These are phyloP conservation scores for Colletotrichum eleusines DNA, from an alignment of 2,329 filamentous ascomycete species.

Conservation along the genomic window DNA sequence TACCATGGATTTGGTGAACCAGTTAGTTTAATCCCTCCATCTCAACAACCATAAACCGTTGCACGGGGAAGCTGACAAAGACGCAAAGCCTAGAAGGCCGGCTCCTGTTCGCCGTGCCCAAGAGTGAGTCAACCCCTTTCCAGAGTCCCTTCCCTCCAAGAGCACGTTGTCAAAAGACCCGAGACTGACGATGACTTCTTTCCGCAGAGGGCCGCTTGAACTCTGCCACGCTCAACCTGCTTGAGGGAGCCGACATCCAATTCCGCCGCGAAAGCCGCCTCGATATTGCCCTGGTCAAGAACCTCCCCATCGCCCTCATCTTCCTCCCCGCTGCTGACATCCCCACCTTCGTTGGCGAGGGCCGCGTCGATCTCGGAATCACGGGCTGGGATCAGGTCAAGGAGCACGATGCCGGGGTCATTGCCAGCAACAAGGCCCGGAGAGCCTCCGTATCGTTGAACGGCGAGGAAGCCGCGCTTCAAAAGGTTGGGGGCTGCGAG, in stretches of 20 bases:
- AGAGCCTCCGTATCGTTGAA: constrained; percentile 60
- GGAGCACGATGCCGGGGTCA: constrained; percentile 81
- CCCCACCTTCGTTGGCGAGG: constrained; percentile 96
- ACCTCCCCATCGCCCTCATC: constrained; percentile 92
- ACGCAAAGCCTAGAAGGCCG: constrained; percentile 84
- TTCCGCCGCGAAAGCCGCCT: constrained; percentile 95
- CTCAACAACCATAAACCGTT: constrained; percentile 29
- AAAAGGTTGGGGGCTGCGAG: constrained; percentile 76
- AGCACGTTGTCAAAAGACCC: constrained; percentile 2
- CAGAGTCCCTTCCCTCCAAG: not conserved
- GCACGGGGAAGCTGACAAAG: constrained; percentile 38
- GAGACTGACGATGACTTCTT: constrained; percentile 43
- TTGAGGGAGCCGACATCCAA: constrained; percentile 94
- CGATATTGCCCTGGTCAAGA: constrained; percentile 98
- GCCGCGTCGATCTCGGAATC: constrained; percentile 92
- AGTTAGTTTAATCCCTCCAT: constrained; percentile 54
- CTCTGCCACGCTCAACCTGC: constrained; percentile 87
- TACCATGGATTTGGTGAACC: constrained; percentile 66
- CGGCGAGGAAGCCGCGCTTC: constrained; percentile 58
- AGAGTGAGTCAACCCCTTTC: constrained; percentile 75
- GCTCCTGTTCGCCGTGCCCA: constrained; percentile 96
- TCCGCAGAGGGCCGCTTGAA: constrained; percentile 89
- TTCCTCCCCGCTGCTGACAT: constrained; percentile 98
- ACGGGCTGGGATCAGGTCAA: constrained; percentile 93
- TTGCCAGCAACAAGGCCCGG: constrained; percentile 60